Base-by-base conservation (phyloP, 768 basidiomycete species). In the Rhodocollybia butyracea region DNA sequence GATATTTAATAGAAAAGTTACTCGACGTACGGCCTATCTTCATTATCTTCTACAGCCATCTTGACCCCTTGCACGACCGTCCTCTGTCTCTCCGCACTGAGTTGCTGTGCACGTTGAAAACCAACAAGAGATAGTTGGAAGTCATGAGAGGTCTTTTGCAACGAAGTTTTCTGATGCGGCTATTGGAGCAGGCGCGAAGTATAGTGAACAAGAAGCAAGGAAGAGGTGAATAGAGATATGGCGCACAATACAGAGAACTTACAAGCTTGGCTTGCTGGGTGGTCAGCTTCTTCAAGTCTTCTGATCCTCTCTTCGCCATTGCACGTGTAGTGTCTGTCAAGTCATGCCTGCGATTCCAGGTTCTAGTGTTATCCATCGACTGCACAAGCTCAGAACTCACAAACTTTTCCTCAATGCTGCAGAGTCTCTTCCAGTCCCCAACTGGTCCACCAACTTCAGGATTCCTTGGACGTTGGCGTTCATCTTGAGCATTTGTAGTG, bases 401-500 rank as follows among this genome's bases (percentile, higher is more conserved):
- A 98, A 73, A 51, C 84, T 88, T 70, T 89, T 93, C 62, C 96
- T 79, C 51, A 98, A 72, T 2, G 76, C 69, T 1, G 87, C 83
- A 17, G 88, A 91, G 68, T 98, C 95, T 64, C 85, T 84, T 30
- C 74, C 74, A 0, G 89, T 92, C 3, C 96, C 96, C 1, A 99
- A 81, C 69, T 95, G 91, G 66, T 98, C 94, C n/a, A 98, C 92
- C n/a, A 94, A 80, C 71, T 91, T 92, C 63, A 93, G 70, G 46
- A 99, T 95, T 15, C 91, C 96, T 65, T 96, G 92, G 2, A 98
- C 94, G 71, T 99, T 99, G 56, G 91, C 84, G 64, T 96, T 95
- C 76, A 98, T 94, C 82, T 98, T 98, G 87, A 98, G 98, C 56
- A 96, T 92, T 69, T 98, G 95, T 5, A 98, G 79, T 1, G 89